phyloP scores from a whole-genome alignment of 352 stramenopile genomes.

The Phytophthora vignae region DNA sequence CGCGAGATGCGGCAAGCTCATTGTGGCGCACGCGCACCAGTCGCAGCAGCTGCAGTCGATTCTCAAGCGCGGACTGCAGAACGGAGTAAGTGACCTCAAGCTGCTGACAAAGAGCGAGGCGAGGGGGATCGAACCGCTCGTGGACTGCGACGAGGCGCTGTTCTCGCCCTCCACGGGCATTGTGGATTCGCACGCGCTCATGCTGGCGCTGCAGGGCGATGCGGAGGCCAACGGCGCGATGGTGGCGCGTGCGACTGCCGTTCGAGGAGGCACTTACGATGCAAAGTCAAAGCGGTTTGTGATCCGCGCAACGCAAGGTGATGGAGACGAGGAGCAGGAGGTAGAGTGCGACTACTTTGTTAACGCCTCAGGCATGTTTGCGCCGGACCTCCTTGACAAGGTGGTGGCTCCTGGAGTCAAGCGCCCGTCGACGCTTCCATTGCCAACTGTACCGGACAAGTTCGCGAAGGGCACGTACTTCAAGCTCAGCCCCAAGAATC shows the following conservation, averaged over 20 bases:
- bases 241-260: slow-evolving; percentile 75
- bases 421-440: neutral
- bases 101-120: slow-evolving; percentile 57
- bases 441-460: slow-evolving; percentile 55
- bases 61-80: slow-evolving; percentile 41
- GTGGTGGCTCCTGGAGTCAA: slow-evolving; percentile 19
- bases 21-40: slow-evolving; percentile 89
- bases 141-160: slow-evolving; percentile 78
- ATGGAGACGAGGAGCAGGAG: slow-evolving; percentile 51
- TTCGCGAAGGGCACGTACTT: slow-evolving; percentile 99
- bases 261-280: slow-evolving; percentile 57
- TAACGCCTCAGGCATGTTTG: slow-evolving; percentile 92
- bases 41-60: slow-evolving; percentile 53
- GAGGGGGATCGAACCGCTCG: slow-evolving; percentile 56
- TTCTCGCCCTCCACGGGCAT: slow-evolving; percentile 97
- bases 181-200: slow-evolving; percentile 94
- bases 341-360: slow-evolving; percentile 93
- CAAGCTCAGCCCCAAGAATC: slow-evolving; percentile 59
- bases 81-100: slow-evolving; percentile 68
- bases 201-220: slow-evolving; percentile 92
- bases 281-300: slow-evolving; percentile 40
- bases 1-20: slow-evolving; percentile 94
- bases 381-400: slow-evolving; percentile 53
- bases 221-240: slow-evolving; percentile 89
- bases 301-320: slow-evolving; percentile 48